Conservation (phyloP, 2,329 filamentous ascomycete genomes). For the Macrophomina phaseolina region DNA sequence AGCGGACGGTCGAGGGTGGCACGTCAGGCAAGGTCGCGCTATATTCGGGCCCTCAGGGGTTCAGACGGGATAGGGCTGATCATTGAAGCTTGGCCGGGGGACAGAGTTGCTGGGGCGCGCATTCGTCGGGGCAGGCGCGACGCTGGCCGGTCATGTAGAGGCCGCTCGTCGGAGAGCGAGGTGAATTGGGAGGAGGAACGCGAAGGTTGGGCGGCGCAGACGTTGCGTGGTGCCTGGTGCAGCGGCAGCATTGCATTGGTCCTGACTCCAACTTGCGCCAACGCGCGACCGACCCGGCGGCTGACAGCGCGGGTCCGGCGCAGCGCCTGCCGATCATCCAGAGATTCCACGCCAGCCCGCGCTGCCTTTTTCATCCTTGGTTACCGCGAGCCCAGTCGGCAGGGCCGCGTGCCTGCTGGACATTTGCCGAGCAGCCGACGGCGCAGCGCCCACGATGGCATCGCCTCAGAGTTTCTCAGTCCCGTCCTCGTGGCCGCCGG, state of each 20-base stretch:
- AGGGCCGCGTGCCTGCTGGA: constrained; percentile 6
- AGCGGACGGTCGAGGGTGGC: constrained; percentile 23
- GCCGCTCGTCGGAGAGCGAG: neutral
- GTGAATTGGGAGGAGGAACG: constrained; percentile 17
- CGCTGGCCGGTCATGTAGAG: constrained; percentile 14
- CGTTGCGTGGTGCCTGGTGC: constrained; percentile 10
- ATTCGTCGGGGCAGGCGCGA: constrained; percentile 10
- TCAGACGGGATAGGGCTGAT: constrained; percentile 28
- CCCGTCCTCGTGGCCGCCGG: neutral
- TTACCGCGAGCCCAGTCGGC: neutral
- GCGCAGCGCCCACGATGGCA: neutral
- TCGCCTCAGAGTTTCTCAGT: neutral
- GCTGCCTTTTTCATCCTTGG: neutral
- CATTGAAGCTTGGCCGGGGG: constrained; percentile 25
- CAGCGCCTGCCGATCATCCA: constrained; percentile 14
- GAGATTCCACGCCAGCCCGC: neutral
- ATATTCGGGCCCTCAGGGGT: constrained; percentile 28
- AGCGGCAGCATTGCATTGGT: constrained; percentile 18
- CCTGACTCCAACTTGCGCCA: constrained; percentile 17
- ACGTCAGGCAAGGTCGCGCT: constrained; percentile 27
- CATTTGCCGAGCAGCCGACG: constrained; percentile 16
- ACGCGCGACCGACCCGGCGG: constrained; percentile 13
- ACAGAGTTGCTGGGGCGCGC: constrained; percentile 6
- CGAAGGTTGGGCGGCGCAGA: constrained; percentile 23
- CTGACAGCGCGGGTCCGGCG: constrained; percentile 20